Percentiles rank a stretch among this genome's conserved stretches.
Conservation (phyloP, 805 yeast genomes). For the Yarrowia sp. region DNA sequence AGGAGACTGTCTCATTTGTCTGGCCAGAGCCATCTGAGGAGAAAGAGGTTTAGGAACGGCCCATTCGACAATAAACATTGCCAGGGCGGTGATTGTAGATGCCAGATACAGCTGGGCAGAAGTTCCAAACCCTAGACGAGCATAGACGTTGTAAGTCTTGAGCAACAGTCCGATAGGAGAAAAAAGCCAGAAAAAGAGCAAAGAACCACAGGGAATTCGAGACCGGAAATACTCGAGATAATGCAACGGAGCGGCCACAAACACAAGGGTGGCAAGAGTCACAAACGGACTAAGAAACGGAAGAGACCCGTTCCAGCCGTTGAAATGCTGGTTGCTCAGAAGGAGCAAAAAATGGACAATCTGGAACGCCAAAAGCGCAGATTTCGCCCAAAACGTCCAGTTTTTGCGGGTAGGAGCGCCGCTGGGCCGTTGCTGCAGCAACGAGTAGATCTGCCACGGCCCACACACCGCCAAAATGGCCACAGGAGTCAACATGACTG, state of each 20-base stretch:
- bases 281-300: conserved; percentile 36
- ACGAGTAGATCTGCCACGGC: conserved; percentile 31
- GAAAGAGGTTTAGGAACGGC: conserved; percentile 41
- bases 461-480: conserved; percentile 36
- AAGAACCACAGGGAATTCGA: conserved; percentile 59
- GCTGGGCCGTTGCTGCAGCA: conserved; percentile 29
- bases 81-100: conserved; percentile 39
- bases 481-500: conserved; percentile 35
- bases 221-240: conserved; percentile 69
- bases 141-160: conserved; percentile 28
- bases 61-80: conserved; percentile 47
- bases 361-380: conserved; percentile 29
- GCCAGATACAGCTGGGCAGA: conserved; percentile 26
- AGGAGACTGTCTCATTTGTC: conserved; percentile 42
- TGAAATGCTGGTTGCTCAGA: conserved; percentile 27
- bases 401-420: conserved; percentile 31
- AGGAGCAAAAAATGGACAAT: conserved; percentile 25
- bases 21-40: conserved; percentile 37
- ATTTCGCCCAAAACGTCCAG: conserved; percentile 32
- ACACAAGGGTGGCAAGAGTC: conserved; percentile 43
- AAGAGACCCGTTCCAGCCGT: conserved; percentile 27
- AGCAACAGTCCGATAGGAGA: conserved; percentile 50
- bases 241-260: conserved; percentile 54
- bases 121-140: conserved; percentile 27
- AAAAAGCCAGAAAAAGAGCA: conserved; percentile 74